Base-by-base conservation (phyloP, 2,329 filamentous ascomycete species). In the Blumeriella jaapii region DNA sequence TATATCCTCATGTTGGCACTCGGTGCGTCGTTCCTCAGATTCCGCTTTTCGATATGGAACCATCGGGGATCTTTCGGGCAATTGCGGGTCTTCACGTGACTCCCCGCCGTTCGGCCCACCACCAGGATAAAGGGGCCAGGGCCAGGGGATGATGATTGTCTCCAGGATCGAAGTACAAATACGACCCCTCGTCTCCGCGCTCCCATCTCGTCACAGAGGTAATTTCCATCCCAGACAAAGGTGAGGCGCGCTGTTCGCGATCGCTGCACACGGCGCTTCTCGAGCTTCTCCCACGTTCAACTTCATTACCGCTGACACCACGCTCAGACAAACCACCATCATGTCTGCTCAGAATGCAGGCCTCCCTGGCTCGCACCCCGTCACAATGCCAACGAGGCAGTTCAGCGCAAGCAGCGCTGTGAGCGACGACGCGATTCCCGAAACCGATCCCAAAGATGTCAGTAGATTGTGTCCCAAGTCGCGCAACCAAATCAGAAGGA, bases 401-500 rank as follows among this genome's bases (percentile, higher is more conserved):
- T 33, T 43, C 11, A 51, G 49, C 7, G 39, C 39, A 5, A 40
- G 40, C n/a, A 50, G 46, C 29, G 44, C 39, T 3, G 31, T 45
- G 39, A 51, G 47, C 30, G 53, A 55, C 10, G 48, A 51, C 36
- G 50, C 54, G 11, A 44, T 57, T 11, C 53, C 54, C 5, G 31
- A 33, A 4, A 42, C 44, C 4, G 49, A 56, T 40, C 51, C 49
- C 15, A 53, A 41, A 25, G 41, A 51, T 47, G 54, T 54, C 22
- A 51, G 51, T 50, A 32, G 24, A n/a, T 18, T 29, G 25, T 9
- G 24, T 23, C 12, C 8, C 17, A 12, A 7, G 7, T 6, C 14
- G 3, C 16, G 11, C 6, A n/a, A 4, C 13, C 18, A 10, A 10
- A 17, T 15, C 9, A 14, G n/a, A 20, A 28, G 14, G 24, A 12